Base-by-base conservation (phyloP, 208 protist genomes). In the Leishmania guyanensis region DNA sequence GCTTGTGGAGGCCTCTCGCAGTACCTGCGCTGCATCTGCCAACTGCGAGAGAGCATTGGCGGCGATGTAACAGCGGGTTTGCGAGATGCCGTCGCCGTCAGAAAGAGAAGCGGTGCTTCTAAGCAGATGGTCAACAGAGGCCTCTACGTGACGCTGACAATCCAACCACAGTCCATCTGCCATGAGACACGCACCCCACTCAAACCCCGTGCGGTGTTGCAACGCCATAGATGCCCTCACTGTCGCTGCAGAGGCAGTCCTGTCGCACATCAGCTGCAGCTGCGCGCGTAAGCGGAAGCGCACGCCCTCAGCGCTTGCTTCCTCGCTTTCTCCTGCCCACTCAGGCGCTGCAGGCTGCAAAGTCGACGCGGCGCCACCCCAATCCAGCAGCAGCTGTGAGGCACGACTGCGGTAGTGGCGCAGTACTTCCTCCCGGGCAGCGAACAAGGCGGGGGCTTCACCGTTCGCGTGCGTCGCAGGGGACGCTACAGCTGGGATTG, bases 381-480 rank as follows among this genome's bases (percentile, higher is more conserved):
- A 77, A n/a, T 65, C 29, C 33, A 77, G 26, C 73, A 77, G 73
- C 36, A 65, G 50, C 53, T 20, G 51, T 17, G 73, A 33, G 33
- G 73, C 73, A 48, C 51, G 53, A 29, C 73, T 64, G 17, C 33
- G 51, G 73, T 77, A 77, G 53, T 77, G 54, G 73, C 73, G 73
- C 54, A 77, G 51, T n/a, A 77, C 73, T 48, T 77, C 73, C 20
- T 62, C 73, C 17, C 51, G 73, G 16, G 73, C 73, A 22, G 73
- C 53, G 53, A 51, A 58, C 43, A 43, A 43, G 48, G 5, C 14
- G 12, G 39, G 26, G 48, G 1, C 26, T 33, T 17, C 50, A 20
- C 70, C n/a, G 70, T n/a, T 29, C 43, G 16, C 66, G 39, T 72
- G 39, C 39, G 43, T 29, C 36, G 43, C 33, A 72, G 66, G 43